These are phyloP conservation scores for Lizonia empirigonia DNA, from an alignment of 2,329 filamentous ascomycete species.

Conservation along the genomic window DNA sequence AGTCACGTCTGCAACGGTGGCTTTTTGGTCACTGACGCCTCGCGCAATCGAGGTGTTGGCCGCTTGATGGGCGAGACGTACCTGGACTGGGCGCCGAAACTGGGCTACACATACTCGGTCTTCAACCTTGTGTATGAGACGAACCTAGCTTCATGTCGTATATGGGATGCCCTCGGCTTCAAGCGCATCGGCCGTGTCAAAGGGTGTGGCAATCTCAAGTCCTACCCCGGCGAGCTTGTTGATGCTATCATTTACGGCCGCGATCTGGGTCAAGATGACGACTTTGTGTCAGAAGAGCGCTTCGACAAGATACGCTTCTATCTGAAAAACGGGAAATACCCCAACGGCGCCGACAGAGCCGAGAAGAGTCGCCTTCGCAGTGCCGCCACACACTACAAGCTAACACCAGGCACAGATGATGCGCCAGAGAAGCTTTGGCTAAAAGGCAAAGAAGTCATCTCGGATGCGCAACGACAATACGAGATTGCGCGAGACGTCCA, in stretches of 20 bases:
- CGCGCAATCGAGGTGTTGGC: constrained; percentile 57
- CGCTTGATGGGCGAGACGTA: constrained; percentile 59
- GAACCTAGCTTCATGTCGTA: constrained; percentile 85
- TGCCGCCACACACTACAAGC: constrained; percentile 93
- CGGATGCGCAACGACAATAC: constrained; percentile 86
- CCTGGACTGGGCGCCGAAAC: constrained; percentile 59
- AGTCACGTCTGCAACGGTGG: constrained; percentile 82
- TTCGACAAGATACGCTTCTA: constrained; percentile 99
- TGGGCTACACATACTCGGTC: constrained; percentile 86
- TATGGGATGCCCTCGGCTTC: constrained; percentile 92
- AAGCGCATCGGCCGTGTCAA: constrained; percentile 85
- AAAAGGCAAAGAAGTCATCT: constrained; percentile 96
- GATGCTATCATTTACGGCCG: constrained; percentile 66
- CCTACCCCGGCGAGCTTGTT: constrained; percentile 52
- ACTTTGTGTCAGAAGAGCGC: constrained; percentile 89
- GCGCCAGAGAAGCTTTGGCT: constrained; percentile 75
- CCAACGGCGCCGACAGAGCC: constrained; percentile 87
- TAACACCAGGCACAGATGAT: constrained; percentile 60
- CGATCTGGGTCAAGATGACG: constrained; percentile 68
- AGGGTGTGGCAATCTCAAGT: constrained; percentile 57
- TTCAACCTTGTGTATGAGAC: constrained; percentile 96
- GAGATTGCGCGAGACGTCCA: constrained; percentile 84
- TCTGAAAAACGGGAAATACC: constrained; percentile 92
- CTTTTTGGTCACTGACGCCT: constrained; percentile 56
- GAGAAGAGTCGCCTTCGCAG: constrained; percentile 94